These are phyloP conservation scores for Cladosporium sp. DNA, from an alignment of 2,329 filamentous ascomycete genomes.

Conservation along the genomic window DNA sequence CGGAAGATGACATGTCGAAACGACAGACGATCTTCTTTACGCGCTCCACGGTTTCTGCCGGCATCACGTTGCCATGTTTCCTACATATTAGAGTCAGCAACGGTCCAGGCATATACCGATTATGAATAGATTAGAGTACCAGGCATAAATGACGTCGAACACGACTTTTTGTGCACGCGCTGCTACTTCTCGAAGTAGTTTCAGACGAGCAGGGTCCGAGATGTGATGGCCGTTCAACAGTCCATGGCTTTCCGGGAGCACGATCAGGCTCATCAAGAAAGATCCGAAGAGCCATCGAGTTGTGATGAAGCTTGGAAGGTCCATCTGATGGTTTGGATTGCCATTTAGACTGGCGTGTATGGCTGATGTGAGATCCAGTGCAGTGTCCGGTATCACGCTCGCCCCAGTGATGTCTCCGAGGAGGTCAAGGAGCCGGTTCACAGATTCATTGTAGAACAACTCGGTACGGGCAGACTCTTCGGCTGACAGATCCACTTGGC, in stretches of 20 bases:
- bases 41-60: constrained; percentile 60
- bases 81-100: constrained; percentile 25
- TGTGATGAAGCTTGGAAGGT: constrained; percentile 75
- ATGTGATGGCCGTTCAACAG: constrained; percentile 86
- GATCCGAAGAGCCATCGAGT: constrained; percentile 89
- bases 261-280: constrained; percentile 77
- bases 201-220: constrained; percentile 82
- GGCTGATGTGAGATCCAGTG: constrained; percentile 78
- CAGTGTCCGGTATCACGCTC: constrained; percentile 80
- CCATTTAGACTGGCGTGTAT: constrained; percentile 66
- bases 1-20: neutral
- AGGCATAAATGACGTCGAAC: constrained; percentile 66
- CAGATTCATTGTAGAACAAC: constrained; percentile 80
- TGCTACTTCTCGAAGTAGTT: constrained; percentile 67
- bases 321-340: constrained; percentile 63
- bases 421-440: constrained; percentile 76
- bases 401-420: constrained; percentile 74
- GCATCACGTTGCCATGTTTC: constrained; percentile 59
- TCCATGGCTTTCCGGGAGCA: constrained; percentile 72
- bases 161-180: constrained; percentile 75
- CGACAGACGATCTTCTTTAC: constrained; percentile 59
- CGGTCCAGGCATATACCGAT: neutral
- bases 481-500: constrained; percentile 63
- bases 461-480: constrained; percentile 80
- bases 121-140: constrained; percentile 47